Evolutionary conservation across 768 basidiomycete species (phyloP).

Genomic region (Kwoniella pini): DNA sequence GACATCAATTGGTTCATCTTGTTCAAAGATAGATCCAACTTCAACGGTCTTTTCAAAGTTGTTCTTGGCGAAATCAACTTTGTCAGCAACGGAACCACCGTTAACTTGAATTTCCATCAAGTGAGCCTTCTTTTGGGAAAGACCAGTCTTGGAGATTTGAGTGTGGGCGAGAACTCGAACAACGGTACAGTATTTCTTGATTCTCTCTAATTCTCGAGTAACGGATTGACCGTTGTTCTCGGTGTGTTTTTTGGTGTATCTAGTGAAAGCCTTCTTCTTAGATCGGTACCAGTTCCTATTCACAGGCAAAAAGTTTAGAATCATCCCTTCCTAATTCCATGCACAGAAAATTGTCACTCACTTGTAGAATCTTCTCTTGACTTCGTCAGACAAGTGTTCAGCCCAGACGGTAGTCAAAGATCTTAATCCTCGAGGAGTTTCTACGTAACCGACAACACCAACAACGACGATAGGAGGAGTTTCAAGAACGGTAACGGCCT

Average conservation of each 20-base stretch:
- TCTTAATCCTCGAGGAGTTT: slow-evolving; percentile 98
- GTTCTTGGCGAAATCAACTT: slow-evolving; percentile 90
- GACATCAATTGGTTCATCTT: slow-evolving; percentile 93
- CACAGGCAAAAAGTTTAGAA: too few species aligned
- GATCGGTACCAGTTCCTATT: slow-evolving; percentile 99
- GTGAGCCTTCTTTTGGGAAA: slow-evolving; percentile 99
- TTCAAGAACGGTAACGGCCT: slow-evolving; percentile 94
- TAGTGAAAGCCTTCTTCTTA: slow-evolving; percentile 99
- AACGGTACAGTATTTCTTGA: slow-evolving; percentile 99
- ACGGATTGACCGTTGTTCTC: slow-evolving; percentile 91
- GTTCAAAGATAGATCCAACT: slow-evolving; percentile 82
- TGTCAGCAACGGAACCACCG: slow-evolving; percentile 89
- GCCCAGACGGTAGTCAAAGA: slow-evolving; percentile 98
- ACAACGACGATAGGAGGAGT: slow-evolving; percentile 95
- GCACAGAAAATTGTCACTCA: slow-evolving; percentile 7
- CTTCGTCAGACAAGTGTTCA: slow-evolving; percentile 92
- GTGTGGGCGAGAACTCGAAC: slow-evolving; percentile 99
- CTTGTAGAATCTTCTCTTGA: slow-evolving; percentile 96
- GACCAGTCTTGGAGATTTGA: slow-evolving; percentile 96
- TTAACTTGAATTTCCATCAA: slow-evolving; percentile 99
- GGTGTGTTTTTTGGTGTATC: slow-evolving; percentile 98
- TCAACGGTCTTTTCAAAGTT: slow-evolving; percentile 97
- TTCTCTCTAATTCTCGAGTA: slow-evolving; percentile 94
- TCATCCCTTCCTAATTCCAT: too few species aligned
- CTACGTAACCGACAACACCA: slow-evolving; percentile 98